These are phyloP conservation scores for Croton setiger DNA, from an alignment of 441 rosid genomes.

Conservation along the genomic window DNA sequence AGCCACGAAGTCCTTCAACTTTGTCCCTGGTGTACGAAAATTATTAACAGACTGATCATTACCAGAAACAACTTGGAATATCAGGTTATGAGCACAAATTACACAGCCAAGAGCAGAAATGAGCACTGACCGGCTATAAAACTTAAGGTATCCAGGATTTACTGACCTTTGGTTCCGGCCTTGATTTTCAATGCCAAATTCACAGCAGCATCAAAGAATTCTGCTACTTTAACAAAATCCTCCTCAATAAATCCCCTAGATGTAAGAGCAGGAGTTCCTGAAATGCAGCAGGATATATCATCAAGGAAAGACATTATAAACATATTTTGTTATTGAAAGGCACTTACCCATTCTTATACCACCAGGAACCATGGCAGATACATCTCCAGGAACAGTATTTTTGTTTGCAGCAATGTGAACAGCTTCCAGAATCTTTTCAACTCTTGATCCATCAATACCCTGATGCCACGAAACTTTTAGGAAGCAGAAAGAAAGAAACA, in stretches of 20 bases:
- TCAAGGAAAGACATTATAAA: slow-evolving; percentile 10
- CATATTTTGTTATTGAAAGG: neutral
- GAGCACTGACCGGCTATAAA: neutral
- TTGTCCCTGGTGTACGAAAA: slow-evolving; percentile 50
- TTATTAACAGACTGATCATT: neutral
- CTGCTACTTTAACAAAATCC: slow-evolving; percentile 87
- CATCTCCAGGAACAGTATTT: slow-evolving; percentile 98
- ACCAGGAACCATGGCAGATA: slow-evolving; percentile 99
- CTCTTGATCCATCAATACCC: slow-evolving; percentile 98
- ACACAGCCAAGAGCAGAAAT: neutral
- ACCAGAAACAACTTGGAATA: neutral
- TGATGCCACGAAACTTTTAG: slow-evolving; percentile 22
- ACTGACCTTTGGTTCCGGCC: slow-evolving; percentile 65
- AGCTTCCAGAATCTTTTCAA: slow-evolving; percentile 82
- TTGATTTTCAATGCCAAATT: slow-evolving; percentile 68
- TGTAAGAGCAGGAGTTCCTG: slow-evolving; percentile 94
- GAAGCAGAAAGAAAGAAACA: neutral
- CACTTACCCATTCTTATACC: slow-evolving; percentile 94
- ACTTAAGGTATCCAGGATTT: slow-evolving; percentile 5
- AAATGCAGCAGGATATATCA: slow-evolving; percentile 8
- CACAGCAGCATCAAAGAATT: slow-evolving; percentile 77
- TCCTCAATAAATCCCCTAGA: slow-evolving; percentile 90
- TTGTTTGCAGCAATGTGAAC: slow-evolving; percentile 98
- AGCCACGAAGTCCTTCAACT: slow-evolving; percentile 79
- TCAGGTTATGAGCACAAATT: neutral